Conservation (phyloP, 1,139 yeast species). For the Pichia sp. region DNA sequence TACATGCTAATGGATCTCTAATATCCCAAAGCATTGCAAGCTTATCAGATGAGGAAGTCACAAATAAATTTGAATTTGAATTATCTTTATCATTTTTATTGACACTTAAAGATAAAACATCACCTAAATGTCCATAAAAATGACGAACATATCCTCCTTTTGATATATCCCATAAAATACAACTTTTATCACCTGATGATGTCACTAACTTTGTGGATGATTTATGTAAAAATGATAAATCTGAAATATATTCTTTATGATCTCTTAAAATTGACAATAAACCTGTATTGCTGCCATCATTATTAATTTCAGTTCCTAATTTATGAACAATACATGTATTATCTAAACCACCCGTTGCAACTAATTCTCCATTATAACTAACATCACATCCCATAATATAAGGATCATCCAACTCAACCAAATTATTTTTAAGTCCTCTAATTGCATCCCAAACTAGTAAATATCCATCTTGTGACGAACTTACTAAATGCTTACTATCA, state of each 20-base stretch:
- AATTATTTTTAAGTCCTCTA: slow-evolving; percentile 66
- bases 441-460: slow-evolving; percentile 79
- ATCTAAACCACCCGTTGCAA: slow-evolving; percentile 81
- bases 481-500: slow-evolving; percentile 53
- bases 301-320: slow-evolving; percentile 15
- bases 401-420: slow-evolving; percentile 62
- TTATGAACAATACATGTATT: slow-evolving; percentile 70
- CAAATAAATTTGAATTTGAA: slow-evolving; percentile 36
- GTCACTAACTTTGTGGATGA: slow-evolving; percentile 53
- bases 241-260: slow-evolving; percentile 78
- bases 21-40: slow-evolving; percentile 68
- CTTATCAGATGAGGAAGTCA: slow-evolving; percentile 75
- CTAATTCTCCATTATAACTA: slow-evolving; percentile 57
- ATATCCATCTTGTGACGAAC: slow-evolving; percentile 85
- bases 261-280: slow-evolving; percentile 58
- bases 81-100: slow-evolving; percentile 19
- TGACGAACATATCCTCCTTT: slow-evolving; percentile 51
- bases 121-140: slow-evolving; percentile 75
- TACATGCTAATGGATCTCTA: slow-evolving; percentile 48
- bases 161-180: slow-evolving; percentile 73
- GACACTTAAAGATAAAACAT: slow-evolving; percentile 54
- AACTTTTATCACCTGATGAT: slow-evolving; percentile 79
- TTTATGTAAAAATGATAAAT: slow-evolving; percentile 53
- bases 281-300: slow-evolving; percentile 22
- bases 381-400: slow-evolving; percentile 77